phyloP scores from a whole-genome alignment of 2,329 filamentous ascomycete genomes.

The Myotisia sp. region DNA sequence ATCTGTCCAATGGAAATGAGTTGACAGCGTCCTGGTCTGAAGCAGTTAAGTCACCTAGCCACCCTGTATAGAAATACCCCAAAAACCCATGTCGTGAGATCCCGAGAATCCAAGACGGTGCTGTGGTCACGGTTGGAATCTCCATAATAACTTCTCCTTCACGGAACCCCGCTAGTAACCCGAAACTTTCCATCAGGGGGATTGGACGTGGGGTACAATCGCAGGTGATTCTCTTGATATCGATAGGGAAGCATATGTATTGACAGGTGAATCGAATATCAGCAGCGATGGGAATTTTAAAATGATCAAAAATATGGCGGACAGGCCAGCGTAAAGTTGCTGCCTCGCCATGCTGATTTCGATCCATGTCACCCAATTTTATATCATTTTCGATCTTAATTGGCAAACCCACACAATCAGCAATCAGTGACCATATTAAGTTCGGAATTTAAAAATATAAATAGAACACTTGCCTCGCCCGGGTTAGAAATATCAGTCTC shows the following conservation, averaged over 20 bases:
- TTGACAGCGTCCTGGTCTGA: background rate
- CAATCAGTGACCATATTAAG: too few species aligned
- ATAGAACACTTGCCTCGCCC: too few species aligned
- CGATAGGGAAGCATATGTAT: background rate
- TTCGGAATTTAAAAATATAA: too few species aligned
- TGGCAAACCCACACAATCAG: too few species aligned
- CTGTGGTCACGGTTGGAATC: background rate
- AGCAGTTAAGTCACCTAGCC: background rate
- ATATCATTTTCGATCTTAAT: background rate
- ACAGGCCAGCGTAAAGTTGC: background rate
- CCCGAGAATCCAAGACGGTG: background rate
- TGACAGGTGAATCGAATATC: background rate
- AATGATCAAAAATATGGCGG: background rate
- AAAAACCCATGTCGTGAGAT: background rate
- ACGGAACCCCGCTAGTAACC: background rate
- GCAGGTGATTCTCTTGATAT: background rate
- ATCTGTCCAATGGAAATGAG: background rate
- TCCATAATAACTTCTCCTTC: conserved; percentile 1
- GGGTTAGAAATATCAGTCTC: too few species aligned
- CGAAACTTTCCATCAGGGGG: background rate
- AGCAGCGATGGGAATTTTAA: background rate
- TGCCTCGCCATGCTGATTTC: background rate
- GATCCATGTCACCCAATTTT: background rate
- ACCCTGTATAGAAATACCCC: background rate
- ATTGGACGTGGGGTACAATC: conserved; percentile 1